Evolutionary conservation across 2,329 filamentous ascomycete species (phyloP), one percentile per base, ranked within the genome.

Genomic region (Penicillium sp.): DNA sequence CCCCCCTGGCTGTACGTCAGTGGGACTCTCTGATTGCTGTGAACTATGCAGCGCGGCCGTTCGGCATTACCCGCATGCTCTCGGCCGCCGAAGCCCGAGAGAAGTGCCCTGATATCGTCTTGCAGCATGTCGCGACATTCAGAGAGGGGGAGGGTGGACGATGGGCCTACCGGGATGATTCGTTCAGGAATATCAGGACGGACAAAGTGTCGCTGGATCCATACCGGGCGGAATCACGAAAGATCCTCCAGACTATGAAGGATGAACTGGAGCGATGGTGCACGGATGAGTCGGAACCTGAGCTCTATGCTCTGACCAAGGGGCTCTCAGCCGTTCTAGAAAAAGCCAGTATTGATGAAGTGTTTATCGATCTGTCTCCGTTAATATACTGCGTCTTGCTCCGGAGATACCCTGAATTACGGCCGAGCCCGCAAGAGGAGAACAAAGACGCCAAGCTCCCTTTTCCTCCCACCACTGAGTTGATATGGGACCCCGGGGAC

Each of bases 151-250:
- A 96, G 55, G 86, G 87, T 58, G 71, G 69, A 1, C 88, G 82
- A 63, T 98, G 93, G 93, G 88, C 85, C 9, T 98, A 98, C 66
- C 85, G 87, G 47, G 81, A 89, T 27, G 88, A 95, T 66, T 86
- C 89, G 8, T 84, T 82, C 46, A 81, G 81, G 63, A 84, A 89
- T 61, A 93, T 96, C 59, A 83, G 81, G 33, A 91, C 86, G 28
- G 87, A 96, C 68, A 98, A 98, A 71, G 93, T 97, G 32, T 95
- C 88, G 6, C 75, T 98, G 33, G 93, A 98, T 67, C 89, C 90
- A 8, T 98, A 97, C 70, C 81, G 93, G 31, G 77, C 88, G 27
- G 82, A 96, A 69, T 95, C 88, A 15, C 81, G 90, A 54, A 87
- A 80, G 72, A 96, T 97, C 50, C 68, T 97, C 60, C 81, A 83